Evolutionary conservation across 2,329 filamentous ascomycete species (phyloP).

Genomic region (Myrmaecium sp.): DNA sequence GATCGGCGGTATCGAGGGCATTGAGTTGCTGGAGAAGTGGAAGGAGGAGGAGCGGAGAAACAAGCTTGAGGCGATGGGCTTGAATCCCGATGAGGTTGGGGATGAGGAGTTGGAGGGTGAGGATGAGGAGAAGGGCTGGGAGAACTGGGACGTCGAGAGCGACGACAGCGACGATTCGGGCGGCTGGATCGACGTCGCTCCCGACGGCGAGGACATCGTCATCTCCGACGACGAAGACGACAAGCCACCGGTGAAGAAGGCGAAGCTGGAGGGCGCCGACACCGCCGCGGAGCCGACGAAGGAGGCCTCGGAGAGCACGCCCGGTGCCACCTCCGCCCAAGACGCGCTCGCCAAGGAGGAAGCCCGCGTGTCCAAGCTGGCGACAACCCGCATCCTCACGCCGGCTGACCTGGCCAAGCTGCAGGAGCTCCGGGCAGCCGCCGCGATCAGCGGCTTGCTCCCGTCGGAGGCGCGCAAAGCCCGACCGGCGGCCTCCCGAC

Average conservation of each 20-base stretch:
- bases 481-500: slow-evolving; percentile 32
- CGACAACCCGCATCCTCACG: slow-evolving; percentile 86
- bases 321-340: slow-evolving; percentile 27
- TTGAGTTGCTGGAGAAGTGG: slow-evolving; percentile 83
- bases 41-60: slow-evolving; percentile 76
- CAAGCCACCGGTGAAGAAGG: slow-evolving; percentile 48
- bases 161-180: slow-evolving; percentile 54
- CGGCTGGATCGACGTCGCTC: slow-evolving; percentile 84
- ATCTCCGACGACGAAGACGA: slow-evolving; percentile 53
- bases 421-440: slow-evolving; percentile 63
- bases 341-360: slow-evolving; percentile 13
- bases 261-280: slow-evolving; percentile 34
- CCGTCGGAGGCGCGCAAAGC: slow-evolving; percentile 25
- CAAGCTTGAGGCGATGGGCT: slow-evolving; percentile 51
- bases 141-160: slow-evolving; percentile 44
- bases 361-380: slow-evolving; percentile 45
- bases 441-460: slow-evolving; percentile 49
- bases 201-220: slow-evolving; percentile 60
- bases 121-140: slow-evolving; percentile 39
- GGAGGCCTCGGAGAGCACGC: slow-evolving; percentile 9
- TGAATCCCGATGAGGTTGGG: slow-evolving; percentile 42
- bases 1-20: slow-evolving; percentile 72
- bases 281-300: slow-evolving; percentile 23
- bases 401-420: slow-evolving; percentile 93
- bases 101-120: slow-evolving; percentile 45